Evolutionary conservation across 2,329 filamentous ascomycete species (phyloP).

Genomic region (Sclerotinia spermophila): DNA sequence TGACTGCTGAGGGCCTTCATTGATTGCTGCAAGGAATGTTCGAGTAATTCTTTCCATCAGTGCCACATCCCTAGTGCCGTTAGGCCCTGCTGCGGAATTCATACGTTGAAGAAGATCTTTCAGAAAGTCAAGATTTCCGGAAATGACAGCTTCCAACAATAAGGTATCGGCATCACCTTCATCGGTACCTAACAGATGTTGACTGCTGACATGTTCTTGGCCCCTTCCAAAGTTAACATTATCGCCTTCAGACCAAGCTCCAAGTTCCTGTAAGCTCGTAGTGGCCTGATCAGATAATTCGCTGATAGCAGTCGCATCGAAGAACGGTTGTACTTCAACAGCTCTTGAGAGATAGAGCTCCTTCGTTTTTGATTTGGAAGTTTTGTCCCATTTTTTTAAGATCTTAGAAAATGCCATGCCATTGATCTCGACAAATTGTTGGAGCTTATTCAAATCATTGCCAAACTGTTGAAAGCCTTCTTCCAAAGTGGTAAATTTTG

Average conservation of each 20-base stretch:
- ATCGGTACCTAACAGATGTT: constrained; percentile 68
- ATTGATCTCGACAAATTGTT: constrained; percentile 98
- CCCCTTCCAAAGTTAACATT: constrained; percentile 73
- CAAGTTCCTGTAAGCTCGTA: constrained; percentile 89
- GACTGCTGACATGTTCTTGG: constrained; percentile 61
- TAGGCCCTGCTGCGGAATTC: constrained; percentile 51
- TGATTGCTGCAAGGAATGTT: constrained; percentile 85
- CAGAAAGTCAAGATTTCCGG: constrained; percentile 73
- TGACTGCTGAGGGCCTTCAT: constrained; percentile 75
- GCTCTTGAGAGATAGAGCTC: constrained; percentile 94
- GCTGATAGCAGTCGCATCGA: constrained; percentile 95
- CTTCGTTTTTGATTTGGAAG: constrained; percentile 97
- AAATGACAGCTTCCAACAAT: constrained; percentile 79
- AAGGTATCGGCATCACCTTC: constrained; percentile 88
- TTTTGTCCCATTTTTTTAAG: constrained; percentile 99
- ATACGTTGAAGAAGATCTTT: constrained; percentile 78
- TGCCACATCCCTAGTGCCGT: constrained; percentile 54
- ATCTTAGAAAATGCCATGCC: constrained; percentile 98
- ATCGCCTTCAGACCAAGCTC: constrained; percentile 95
- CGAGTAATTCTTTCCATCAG: constrained; percentile 76
- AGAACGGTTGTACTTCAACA: constrained; percentile 96
- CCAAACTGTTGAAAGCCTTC: constrained; percentile 98
- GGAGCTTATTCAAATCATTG: constrained; percentile 92
- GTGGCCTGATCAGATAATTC: constrained; percentile 96
- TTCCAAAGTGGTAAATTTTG: constrained; percentile 90